Evolutionary conservation across 2,329 filamentous ascomycete species (phyloP).

Genomic region (Thielaviopsis populi): DNA sequence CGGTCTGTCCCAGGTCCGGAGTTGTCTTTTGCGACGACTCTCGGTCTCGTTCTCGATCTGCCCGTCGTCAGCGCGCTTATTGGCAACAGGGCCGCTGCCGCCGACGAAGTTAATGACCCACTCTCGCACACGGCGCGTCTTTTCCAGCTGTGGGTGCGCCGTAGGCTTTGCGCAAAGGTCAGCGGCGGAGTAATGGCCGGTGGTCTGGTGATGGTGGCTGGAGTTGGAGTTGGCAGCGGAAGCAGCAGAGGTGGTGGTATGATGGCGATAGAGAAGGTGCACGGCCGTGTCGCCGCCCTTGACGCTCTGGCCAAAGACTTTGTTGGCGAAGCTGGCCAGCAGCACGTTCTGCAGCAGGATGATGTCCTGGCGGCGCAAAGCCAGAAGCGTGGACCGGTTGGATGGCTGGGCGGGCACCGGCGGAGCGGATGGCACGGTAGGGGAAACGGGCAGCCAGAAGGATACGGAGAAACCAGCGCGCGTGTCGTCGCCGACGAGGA

Average conservation of each 20-base stretch:
- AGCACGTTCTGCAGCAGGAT: constrained; percentile 68
- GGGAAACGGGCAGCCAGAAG: constrained; percentile 66
- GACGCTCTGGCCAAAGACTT: constrained; percentile 78
- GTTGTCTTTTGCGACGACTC: constrained; percentile 6
- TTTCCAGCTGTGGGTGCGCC: constrained; percentile 39
- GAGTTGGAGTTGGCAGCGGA: constrained; percentile 36
- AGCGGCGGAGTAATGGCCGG: constrained; percentile 40
- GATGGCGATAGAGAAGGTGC: constrained; percentile 46
- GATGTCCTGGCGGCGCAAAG: constrained; percentile 56
- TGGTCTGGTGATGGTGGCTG: constrained; percentile 40
- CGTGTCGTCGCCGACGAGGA: constrained; percentile 76
- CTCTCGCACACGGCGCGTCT: constrained; percentile 51
- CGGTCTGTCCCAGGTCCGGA: constrained; percentile 15
- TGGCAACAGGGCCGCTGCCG: constrained; percentile 17
- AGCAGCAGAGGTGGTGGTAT: constrained; percentile 35
- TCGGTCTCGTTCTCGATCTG: constrained; percentile 19
- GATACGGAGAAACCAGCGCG: constrained; percentile 65
- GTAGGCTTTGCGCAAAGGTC: constrained; percentile 28
- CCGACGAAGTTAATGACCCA: constrained; percentile 62
- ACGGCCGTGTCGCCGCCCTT: constrained; percentile 50
- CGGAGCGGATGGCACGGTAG: constrained; percentile 19
- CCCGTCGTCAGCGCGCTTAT: constrained; percentile 16
- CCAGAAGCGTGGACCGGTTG: constrained; percentile 23
- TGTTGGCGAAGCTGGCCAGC: constrained; percentile 56
- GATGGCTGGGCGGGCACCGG: not conserved